These are phyloP conservation scores for Pestalotiopsis sp. DNA, from an alignment of 2,329 filamentous ascomycete genomes.

Conservation along the genomic window DNA sequence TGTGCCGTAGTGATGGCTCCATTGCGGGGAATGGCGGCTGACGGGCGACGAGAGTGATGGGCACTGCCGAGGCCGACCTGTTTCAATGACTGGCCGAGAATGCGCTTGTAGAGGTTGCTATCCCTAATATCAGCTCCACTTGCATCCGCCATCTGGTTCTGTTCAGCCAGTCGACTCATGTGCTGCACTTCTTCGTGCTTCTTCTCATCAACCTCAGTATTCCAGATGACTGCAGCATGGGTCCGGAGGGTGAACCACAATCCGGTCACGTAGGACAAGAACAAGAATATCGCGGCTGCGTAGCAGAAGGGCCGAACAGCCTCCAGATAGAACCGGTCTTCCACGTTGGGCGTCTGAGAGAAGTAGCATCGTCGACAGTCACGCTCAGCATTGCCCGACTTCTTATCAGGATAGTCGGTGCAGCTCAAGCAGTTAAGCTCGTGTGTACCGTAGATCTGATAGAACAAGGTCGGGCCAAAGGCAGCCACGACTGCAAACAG, in stretches of 20 bases:
- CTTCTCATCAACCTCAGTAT: slow-evolving; percentile 79
- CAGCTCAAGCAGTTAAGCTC: slow-evolving; percentile 83
- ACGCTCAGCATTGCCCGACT: slow-evolving; percentile 45
- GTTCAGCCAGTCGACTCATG: slow-evolving; percentile 36
- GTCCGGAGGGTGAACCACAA: slow-evolving; percentile 95
- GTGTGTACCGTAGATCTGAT: slow-evolving; percentile 97
- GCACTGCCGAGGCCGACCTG: slow-evolving; percentile 71
- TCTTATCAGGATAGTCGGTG: slow-evolving; percentile 46
- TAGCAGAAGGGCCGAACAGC: slow-evolving; percentile 94
- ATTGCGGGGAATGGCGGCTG: slow-evolving; percentile 37
- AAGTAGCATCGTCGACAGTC: slow-evolving; percentile 96
- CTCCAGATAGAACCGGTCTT: slow-evolving; percentile 86
- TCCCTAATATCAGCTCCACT: slow-evolving; percentile 76
- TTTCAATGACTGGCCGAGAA: slow-evolving; percentile 85
- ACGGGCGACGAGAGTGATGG: slow-evolving; percentile 30
- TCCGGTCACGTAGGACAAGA: slow-evolving; percentile 91
- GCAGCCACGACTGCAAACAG: slow-evolving; percentile 94
- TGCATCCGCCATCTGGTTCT: slow-evolving; percentile 43
- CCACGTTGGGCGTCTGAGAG: slow-evolving; percentile 79
- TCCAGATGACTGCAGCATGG: slow-evolving; percentile 97
- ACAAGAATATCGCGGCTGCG: slow-evolving; percentile 81
- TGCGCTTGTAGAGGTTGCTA: slow-evolving; percentile 88
- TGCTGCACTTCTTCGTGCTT: slow-evolving; percentile 56
- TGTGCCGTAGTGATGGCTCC: slow-evolving; percentile 61
- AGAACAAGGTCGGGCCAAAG: slow-evolving; percentile 95